Evolutionary conservation across 495 filamentous ascomycete species (phyloP).

Genomic region (Talaromyces stipitatus): DNA sequence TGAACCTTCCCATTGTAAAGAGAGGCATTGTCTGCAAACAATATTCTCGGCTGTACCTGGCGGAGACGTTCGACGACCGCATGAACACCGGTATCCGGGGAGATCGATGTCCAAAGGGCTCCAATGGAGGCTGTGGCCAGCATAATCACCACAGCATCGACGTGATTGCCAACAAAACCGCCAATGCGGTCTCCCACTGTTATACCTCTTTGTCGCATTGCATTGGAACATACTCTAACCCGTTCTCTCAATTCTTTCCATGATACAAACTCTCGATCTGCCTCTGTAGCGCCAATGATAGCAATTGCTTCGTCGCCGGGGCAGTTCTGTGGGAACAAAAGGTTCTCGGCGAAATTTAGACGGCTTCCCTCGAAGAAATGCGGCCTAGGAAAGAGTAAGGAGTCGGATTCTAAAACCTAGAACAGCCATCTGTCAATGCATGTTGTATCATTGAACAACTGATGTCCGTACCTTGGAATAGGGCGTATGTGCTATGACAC

Average conservation of each 20-base stretch:
- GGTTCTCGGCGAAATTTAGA: slow-evolving; percentile 89
- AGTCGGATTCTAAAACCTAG: slow-evolving; percentile 60
- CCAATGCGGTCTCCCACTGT: slow-evolving; percentile 66
- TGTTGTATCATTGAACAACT: neutral
- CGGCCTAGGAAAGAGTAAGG: slow-evolving; percentile 76
- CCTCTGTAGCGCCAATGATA: slow-evolving; percentile 69
- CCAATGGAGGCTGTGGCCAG: slow-evolving; percentile 72
- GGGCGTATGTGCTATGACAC: slow-evolving; percentile 57
- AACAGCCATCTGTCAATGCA: slow-evolving; percentile 2
- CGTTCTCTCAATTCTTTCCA: slow-evolving; percentile 76
- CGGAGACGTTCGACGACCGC: slow-evolving; percentile 73
- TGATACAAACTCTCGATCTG: slow-evolving; percentile 56
- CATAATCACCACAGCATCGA: slow-evolving; percentile 78
- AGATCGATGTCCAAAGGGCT: slow-evolving; percentile 86
- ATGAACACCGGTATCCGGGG: slow-evolving; percentile 72
- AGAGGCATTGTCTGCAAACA: slow-evolving; percentile 82
- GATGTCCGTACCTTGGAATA: slow-evolving; percentile 47
- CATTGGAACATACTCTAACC: slow-evolving; percentile 64
- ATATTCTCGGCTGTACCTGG: slow-evolving; percentile 71
- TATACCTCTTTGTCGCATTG: slow-evolving; percentile 56
- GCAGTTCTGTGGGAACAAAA: slow-evolving; percentile 63
- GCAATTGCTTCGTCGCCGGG: slow-evolving; percentile 52
- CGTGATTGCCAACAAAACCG: slow-evolving; percentile 83
- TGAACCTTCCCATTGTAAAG: slow-evolving; percentile 85
- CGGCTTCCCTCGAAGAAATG: slow-evolving; percentile 70